phyloP scores from a whole-genome alignment of 176 grass and related monocot genomes.

The Cenchrus purpureus region DNA sequence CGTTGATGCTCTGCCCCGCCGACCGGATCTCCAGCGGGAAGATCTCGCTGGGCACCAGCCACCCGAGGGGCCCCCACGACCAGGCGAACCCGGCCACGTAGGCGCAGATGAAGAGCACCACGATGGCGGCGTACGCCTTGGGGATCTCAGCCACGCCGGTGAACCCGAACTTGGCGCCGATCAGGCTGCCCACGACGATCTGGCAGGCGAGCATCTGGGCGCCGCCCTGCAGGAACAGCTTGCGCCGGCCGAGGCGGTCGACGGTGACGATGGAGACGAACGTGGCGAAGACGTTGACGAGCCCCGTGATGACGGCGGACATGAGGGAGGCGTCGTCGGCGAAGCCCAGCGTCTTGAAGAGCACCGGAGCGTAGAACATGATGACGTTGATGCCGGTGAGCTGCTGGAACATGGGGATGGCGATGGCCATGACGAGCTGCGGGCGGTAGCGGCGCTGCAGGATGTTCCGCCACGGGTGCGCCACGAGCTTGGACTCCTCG shows the following conservation, averaged over 20 bases:
- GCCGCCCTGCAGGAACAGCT: conserved; percentile 83
- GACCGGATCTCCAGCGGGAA: conserved; percentile 98
- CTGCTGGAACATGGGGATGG: conserved; percentile 65
- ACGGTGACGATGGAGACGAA: conserved; percentile 82
- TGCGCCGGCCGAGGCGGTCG: conserved; percentile 75
- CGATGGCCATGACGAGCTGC: conserved; percentile 77
- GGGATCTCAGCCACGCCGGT: conserved; percentile 66
- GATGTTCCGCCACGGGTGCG: conserved; percentile 80
- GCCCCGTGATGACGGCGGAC: conserved; percentile 82
- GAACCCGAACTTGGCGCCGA: conserved; percentile 82
- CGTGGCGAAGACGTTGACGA: conserved; percentile 91
- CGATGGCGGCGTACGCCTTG: conserved; percentile 66
- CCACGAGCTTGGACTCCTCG: conserved; percentile 70
- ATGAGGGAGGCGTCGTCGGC: conserved; percentile 74
- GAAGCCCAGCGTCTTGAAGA: conserved; percentile 92
- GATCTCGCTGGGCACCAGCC: conserved; percentile 97
- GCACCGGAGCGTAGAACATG: conserved; percentile 69
- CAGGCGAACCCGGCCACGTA: conserved; percentile 94
- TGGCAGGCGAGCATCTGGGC: conserved; percentile 78
- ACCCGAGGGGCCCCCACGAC: conserved; percentile 95
- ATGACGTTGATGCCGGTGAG: conserved; percentile 64
- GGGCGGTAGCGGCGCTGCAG: conserved; percentile 58
- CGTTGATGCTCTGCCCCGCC: conserved; percentile 94
- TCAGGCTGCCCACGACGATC: conserved; percentile 71
- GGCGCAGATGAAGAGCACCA: conserved; percentile 92